Evolutionary conservation across 73 alveolate species (phyloP), one percentile per base, ranked within the genome.

Genomic region (Paramecium octaurelia): DNA sequence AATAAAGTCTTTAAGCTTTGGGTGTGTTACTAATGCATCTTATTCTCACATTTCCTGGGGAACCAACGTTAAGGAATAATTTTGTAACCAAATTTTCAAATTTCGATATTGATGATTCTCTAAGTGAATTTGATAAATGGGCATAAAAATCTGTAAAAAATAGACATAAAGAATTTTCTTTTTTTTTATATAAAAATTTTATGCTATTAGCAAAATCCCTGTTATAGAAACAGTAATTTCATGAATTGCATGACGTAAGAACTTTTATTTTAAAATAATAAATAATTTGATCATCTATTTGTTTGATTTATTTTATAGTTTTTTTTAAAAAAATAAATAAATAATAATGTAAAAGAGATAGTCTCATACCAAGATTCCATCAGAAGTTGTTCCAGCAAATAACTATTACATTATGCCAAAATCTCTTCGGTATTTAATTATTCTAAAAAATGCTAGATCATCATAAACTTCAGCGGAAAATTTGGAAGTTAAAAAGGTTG

Each of bases 21-120:
- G 85, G 54, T 31, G 85, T 68, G 9, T 68, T 68, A 1, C 42
- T 68, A 21, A 34, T 68, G 48, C 85, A 68, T 68, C 48, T 68
- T 16, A 35, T 68, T 68, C 85, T 68, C 48, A 68, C 85, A 68
- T 68, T 68, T 6, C 85, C 85, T 68, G 85, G 85, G 3, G 85
- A 68, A 34, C 48, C 85, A 34, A 68, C 85, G 14, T 68, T 68
- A 35, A 11, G 85, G 23, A 68, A 68, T 68, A 68, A 68, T 68
- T 68, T 24, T 24, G 48, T 68, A 68, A 29, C 21, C 54, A 68
- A 29, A 68, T 68, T 68, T 68, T 68, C 42, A 35, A 34, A 34
- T 29, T 68, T 12, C 27, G 85, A 68, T 68, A 16, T 35, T 31
- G 85, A 68, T 0, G 85, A 68, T 68, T 68, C 48, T 3, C 24